Evolutionary conservation across 352 stramenopile species (phyloP).

Genomic region (Globisporangium cylindrosporum): DNA sequence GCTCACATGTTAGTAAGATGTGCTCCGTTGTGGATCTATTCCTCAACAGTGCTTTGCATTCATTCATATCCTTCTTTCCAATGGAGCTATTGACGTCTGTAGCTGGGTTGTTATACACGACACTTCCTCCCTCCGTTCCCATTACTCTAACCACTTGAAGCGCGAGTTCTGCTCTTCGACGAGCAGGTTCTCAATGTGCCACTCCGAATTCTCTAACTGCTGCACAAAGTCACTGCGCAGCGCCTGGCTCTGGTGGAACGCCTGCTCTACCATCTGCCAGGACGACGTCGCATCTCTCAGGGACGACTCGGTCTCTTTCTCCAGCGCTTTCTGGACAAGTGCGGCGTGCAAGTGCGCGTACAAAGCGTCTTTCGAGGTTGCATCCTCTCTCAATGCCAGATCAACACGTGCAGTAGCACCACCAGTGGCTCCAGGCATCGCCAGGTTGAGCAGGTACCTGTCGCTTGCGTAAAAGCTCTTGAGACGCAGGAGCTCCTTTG

Average conservation of each 20-base stretch:
- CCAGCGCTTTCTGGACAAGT: slow-evolving; percentile 42
- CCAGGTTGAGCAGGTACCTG: slow-evolving; percentile 60
- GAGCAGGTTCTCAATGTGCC: slow-evolving; percentile 61
- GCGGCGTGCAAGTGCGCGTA: slow-evolving; percentile 54
- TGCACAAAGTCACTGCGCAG: slow-evolving; percentile 36
- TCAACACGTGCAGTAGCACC: slow-evolving; percentile 35
- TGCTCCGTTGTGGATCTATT: no score
- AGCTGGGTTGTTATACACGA: no score
- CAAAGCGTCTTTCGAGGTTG: slow-evolving; percentile 38
- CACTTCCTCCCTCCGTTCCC: not conserved
- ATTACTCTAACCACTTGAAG: slow-evolving; percentile 47
- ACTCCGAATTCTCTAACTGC: slow-evolving; percentile 38
- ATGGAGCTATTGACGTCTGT: no score
- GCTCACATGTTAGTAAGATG: no score
- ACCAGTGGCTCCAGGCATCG: slow-evolving; percentile 11
- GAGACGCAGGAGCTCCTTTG: slow-evolving; percentile 35
- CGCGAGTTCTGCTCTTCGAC: slow-evolving; percentile 57
- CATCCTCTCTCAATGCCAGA: slow-evolving; percentile 45
- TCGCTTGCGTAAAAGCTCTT: slow-evolving; percentile 44
- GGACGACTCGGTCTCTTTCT: slow-evolving; percentile 6
- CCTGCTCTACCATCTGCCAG: slow-evolving; percentile 24
- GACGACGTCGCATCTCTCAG: no score
- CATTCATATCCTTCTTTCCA: no score
- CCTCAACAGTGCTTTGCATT: no score
- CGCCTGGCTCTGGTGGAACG: slow-evolving; percentile 30